phyloP scores from a whole-genome alignment of 495 filamentous ascomycete species.

The Glonium stellatum region DNA sequence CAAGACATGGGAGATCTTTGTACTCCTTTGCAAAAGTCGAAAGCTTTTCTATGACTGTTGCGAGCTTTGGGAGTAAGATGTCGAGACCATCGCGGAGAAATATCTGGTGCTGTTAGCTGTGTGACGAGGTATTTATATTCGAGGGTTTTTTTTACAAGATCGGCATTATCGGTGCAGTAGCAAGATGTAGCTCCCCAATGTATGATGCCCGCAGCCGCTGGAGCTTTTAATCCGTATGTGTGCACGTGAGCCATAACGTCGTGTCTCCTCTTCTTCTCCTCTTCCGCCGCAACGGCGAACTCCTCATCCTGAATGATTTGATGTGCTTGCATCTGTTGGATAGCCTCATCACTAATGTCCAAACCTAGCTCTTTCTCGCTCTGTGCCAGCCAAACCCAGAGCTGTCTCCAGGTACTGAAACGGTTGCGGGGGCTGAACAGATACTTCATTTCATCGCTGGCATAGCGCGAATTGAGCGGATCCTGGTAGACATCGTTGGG shows the following conservation, averaged over 20 bases:
- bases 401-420: slow-evolving; percentile 40
- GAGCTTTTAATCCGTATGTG: slow-evolving; percentile 64
- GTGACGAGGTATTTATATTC: not conserved
- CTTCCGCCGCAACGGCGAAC: slow-evolving; percentile 66
- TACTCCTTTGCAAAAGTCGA: slow-evolving; percentile 67
- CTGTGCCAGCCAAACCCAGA: slow-evolving; percentile 41
- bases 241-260: slow-evolving; percentile 61
- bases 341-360: slow-evolving; percentile 30
- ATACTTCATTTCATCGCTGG: slow-evolving; percentile 37
- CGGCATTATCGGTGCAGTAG: slow-evolving; percentile 70
- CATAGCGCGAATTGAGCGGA: slow-evolving; percentile 39
- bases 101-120: slow-evolving; percentile 41
- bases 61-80: slow-evolving; percentile 76
- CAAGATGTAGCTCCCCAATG: slow-evolving; percentile 63
- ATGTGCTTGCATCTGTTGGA: slow-evolving; percentile 50
- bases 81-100: slow-evolving; percentile 68
- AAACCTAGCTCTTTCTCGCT: slow-evolving; percentile 34
- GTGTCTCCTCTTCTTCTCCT: slow-evolving; percentile 69
- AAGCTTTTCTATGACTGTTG: slow-evolving; percentile 76
- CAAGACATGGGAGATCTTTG: slow-evolving; percentile 61
- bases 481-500: slow-evolving; percentile 32
- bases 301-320: slow-evolving; percentile 68
- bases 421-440: slow-evolving; percentile 38
- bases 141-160: slow-evolving; percentile 42
- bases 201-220: slow-evolving; percentile 79